phyloP scores from a whole-genome alignment of 768 basidiomycete species.

The Tylopilus subfusipes region DNA sequence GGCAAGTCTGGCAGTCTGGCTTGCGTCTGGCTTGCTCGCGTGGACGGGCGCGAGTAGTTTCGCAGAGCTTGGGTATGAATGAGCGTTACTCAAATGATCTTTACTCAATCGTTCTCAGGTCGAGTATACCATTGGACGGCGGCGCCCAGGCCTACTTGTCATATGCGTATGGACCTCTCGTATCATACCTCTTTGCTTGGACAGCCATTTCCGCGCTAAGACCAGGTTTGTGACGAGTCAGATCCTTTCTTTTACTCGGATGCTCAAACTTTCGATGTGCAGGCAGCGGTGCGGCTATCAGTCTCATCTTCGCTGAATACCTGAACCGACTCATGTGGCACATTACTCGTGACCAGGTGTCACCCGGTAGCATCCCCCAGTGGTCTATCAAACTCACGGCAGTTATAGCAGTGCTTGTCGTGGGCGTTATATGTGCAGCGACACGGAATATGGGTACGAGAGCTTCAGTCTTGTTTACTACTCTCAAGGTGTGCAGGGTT shows the following conservation, averaged over 20 bases:
- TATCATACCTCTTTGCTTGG: constrained; percentile 94
- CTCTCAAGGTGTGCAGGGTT: constrained; percentile 61
- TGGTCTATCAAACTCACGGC: constrained; percentile 93
- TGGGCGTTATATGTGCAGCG: constrained; percentile 76
- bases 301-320: constrained; percentile 90
- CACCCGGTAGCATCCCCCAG: constrained; percentile 76
- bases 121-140: constrained; percentile 40
- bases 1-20: constrained; percentile 84
- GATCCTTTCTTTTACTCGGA: neutral
- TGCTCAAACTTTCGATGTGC: constrained; percentile 5
- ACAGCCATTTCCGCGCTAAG: constrained; percentile 86
- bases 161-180: constrained; percentile 82
- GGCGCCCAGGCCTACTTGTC: constrained; percentile 78
- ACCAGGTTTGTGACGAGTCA: constrained; percentile 52
- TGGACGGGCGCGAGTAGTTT: constrained; percentile 98
- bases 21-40: constrained; percentile 74
- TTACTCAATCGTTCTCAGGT: constrained; percentile 13
- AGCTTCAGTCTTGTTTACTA: constrained; percentile 83
- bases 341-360: constrained; percentile 62
- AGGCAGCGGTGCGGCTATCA: constrained; percentile 81
- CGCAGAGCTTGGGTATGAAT: constrained; percentile 82
- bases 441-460: constrained; percentile 75
- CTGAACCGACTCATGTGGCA: constrained; percentile 86
- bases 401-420: constrained; percentile 61
- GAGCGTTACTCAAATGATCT: neutral